Base-by-base conservation (phyloP, 2,329 filamentous ascomycete species). In the Colletotrichum spinosum region DNA sequence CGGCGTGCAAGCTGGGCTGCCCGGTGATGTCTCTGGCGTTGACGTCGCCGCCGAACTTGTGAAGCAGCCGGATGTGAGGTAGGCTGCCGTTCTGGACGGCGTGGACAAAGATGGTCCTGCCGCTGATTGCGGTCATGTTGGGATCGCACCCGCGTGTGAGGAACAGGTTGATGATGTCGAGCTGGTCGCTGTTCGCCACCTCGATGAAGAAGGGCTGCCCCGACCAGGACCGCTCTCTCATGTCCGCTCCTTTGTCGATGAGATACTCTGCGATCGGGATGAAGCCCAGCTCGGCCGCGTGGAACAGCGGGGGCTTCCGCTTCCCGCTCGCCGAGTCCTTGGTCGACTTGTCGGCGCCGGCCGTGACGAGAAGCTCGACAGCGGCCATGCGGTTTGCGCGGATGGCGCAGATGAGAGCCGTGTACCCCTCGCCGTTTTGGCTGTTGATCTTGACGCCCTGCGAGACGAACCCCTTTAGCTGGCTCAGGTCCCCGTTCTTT, bases 361-460 rank as follows among this genome's bases (percentile, higher is more conserved):
- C 67, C 0, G 70, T 67, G 13, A 81, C 53, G 1, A 81, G 74
- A 12, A 77, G 70, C 1, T 70, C 67, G 12, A 76, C 75, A 0
- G 76, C 75, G 0, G 74, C 71, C 11, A 68, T 67, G n/a, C 77
- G 72, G 44, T 78, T 70, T 0, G 70, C 71, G 1, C 73, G n/a
- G 3, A 78, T 72, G 7, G 78, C 77, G 8, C 77, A 77, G 37
- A 74, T 72, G 10, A 79, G 66, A 1, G 78, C 71, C 0, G 74
- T 76, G 38, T 77, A 72, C 1, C 77, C 73, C 6, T 77, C 68
- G 2, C 76, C 78, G 37, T 79, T 74, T n/a, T 72, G 71, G 4
- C 77, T 77, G 56, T 78, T 74, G 35, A 78, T 72, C 42, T 76
- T 77, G 41, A 74, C 76, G 7, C 78, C 78, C 50, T 78, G 74